Evolutionary conservation across 2,329 filamentous ascomycete genomes (phyloP), one percentile per base, ranked within the genome.

Genomic region (Alternaria triticina): DNA sequence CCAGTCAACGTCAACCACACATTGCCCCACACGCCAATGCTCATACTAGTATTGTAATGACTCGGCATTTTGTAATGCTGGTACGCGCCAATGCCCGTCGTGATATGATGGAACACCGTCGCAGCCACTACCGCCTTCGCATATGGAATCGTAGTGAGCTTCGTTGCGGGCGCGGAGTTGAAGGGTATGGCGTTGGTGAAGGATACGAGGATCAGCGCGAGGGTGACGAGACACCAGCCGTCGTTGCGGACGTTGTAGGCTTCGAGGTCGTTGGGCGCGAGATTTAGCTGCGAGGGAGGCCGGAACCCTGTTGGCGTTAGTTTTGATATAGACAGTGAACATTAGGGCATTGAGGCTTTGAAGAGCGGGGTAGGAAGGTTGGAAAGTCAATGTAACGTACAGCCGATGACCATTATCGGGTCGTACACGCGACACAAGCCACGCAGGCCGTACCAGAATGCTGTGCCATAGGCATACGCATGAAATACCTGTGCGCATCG

Each of bases 181-280:
- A 68, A 63, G 1, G 71, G 70, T 6, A 73, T 65, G 22, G 71
- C 70, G 46, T 69, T 71, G 23, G 66, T 71, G 10, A 74, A 67
- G 15, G 65, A 66, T n/a, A 74, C 12, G 7, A 74, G 64, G 47
- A 74, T 69, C 25, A 72, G 52, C 15, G 70, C 69, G 13, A 74
- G 71, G 8, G 71, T 74, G 15, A 74, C 33, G n/a, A 74, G 69
- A 47, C 70, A 74, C 71, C 70, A 74, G 22, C 71, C 71, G 22
- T 74, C 71, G 47, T 65, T 72, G 57, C 66, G 67, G 20, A 74
- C 58, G 45, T 71, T 74, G 62, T 74, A 74, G 28, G 69, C 60
- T 27, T 74, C 71, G 27, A 74, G 71, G n/a, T 72, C 69, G 47
- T 71, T 74, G 22, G 70, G 62, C 0, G 59, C 45, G 23, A 72